Conservation (phyloP, 2,329 filamentous ascomycete species). For the Tolypocladium paradoxum region DNA sequence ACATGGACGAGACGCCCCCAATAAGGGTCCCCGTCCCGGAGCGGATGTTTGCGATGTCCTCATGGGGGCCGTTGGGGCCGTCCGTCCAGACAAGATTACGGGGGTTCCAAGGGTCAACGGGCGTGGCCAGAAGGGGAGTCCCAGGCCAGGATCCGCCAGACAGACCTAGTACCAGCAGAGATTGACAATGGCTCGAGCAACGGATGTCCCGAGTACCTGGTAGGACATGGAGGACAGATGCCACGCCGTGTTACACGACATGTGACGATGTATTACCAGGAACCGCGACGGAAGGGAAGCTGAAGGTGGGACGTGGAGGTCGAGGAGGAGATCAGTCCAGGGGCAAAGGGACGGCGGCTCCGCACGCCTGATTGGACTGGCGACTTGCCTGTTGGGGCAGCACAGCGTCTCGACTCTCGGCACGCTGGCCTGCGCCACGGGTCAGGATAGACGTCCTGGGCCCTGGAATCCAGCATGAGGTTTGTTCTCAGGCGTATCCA, state of each 20-base stretch:
- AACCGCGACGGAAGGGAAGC: background rate
- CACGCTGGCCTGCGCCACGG: background rate
- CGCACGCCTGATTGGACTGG: slow-evolving; percentile 1
- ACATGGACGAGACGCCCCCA: background rate
- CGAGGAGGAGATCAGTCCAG: background rate
- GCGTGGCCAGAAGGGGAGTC: background rate
- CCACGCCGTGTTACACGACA: background rate
- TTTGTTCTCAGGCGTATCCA: background rate
- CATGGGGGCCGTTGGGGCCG: background rate
- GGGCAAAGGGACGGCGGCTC: background rate
- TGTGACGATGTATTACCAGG: background rate
- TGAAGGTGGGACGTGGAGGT: background rate
- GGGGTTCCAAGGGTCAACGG: slow-evolving; percentile 3
- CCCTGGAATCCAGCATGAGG: background rate
- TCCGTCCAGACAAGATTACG: slow-evolving; percentile 2
- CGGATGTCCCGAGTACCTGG: background rate
- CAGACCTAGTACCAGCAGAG: no score
- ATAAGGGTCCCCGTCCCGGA: background rate
- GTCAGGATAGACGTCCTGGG: background rate
- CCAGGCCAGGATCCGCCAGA: background rate
- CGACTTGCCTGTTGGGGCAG: background rate
- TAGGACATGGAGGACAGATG: background rate
- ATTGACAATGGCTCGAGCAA: background rate
- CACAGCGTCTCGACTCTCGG: background rate
- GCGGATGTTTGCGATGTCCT: background rate